These are phyloP conservation scores for Ensete glaucum DNA, from an alignment of 176 grass and related monocot genomes.

Conservation along the genomic window DNA sequence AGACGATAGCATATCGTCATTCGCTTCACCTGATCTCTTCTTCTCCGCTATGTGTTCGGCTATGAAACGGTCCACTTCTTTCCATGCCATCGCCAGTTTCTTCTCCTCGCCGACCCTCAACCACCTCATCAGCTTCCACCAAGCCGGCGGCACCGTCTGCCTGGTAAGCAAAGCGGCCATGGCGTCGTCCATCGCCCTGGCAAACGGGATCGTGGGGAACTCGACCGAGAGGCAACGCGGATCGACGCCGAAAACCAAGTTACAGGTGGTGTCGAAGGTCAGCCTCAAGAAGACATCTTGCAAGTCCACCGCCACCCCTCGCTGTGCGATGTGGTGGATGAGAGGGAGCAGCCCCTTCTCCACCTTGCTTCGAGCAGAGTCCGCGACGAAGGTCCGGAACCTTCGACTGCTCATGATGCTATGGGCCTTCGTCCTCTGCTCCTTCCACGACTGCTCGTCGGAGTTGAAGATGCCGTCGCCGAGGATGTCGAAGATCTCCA, in stretches of 20 bases:
- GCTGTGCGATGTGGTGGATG: background rate
- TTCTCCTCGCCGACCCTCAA: background rate
- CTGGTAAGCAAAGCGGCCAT: background rate
- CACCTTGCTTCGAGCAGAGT: background rate
- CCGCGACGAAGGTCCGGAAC: background rate
- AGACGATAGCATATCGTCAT: background rate
- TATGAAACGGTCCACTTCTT: constrained; percentile 7
- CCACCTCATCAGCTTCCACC: constrained; percentile 7
- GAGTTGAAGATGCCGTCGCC: constrained; percentile 12
- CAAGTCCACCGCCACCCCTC: background rate
- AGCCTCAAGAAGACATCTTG: constrained; percentile 12
- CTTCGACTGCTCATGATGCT: background rate
- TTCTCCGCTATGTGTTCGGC: constrained; percentile 3
- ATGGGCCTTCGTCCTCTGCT: background rate
- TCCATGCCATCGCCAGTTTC: background rate
- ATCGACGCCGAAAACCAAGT: constrained; percentile 6
- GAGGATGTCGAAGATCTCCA: constrained; percentile 9
- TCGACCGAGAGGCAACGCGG: constrained; percentile 3
- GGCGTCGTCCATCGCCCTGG: constrained; percentile 5
- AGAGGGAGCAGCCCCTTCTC: constrained; percentile 3
- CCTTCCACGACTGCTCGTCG: background rate
- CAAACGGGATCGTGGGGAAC: constrained; percentile 6
- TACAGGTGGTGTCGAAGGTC: constrained; percentile 6
- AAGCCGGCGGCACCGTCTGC: background rate
- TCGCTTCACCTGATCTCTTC: background rate